Percentiles rank a stretch among this genome's conserved stretches.
Evolutionary conservation across 257 asterid genomes (phyloP).

Genomic region (Penstemon eatonii): DNA sequence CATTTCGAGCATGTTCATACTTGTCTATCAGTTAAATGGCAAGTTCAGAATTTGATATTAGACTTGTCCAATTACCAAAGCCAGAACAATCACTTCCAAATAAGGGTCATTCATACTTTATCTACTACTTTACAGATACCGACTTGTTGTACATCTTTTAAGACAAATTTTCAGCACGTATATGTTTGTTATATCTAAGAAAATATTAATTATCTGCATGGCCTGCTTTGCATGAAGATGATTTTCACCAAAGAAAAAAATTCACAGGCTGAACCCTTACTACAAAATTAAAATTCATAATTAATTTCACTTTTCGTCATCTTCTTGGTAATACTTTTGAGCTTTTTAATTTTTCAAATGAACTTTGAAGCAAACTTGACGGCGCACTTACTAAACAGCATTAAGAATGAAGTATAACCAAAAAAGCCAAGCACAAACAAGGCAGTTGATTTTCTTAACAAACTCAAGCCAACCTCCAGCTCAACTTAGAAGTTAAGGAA

Average conservation of each 20-base stretch:
- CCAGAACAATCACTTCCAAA: conserved; percentile 5
- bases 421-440: too few relatives aligned
- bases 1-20: neutral
- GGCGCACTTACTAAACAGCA: too few relatives aligned
- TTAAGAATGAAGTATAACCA: too few relatives aligned
- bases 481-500: too few relatives aligned
- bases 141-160: neutral
- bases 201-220: neutral
- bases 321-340: too few relatives aligned
- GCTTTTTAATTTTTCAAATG: too few relatives aligned
- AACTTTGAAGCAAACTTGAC: too few relatives aligned
- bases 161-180: conserved; percentile 3
- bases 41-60: neutral
- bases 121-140: conserved; percentile 5
- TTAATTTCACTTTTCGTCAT: too few relatives aligned
- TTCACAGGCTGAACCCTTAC: neutral
- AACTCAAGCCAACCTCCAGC: too few relatives aligned
- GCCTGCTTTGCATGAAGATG: neutral
- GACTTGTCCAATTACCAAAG: conserved; percentile 8
- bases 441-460: too few relatives aligned
- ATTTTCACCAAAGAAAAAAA: conserved; percentile 1
- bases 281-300: neutral
- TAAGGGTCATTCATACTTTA: conserved; percentile 9
- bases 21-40: conserved; percentile 22
- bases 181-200: conserved; percentile 5